These are phyloP conservation scores for Fagus sylvatica DNA, from an alignment of 306 rosid species.

Conservation along the genomic window DNA sequence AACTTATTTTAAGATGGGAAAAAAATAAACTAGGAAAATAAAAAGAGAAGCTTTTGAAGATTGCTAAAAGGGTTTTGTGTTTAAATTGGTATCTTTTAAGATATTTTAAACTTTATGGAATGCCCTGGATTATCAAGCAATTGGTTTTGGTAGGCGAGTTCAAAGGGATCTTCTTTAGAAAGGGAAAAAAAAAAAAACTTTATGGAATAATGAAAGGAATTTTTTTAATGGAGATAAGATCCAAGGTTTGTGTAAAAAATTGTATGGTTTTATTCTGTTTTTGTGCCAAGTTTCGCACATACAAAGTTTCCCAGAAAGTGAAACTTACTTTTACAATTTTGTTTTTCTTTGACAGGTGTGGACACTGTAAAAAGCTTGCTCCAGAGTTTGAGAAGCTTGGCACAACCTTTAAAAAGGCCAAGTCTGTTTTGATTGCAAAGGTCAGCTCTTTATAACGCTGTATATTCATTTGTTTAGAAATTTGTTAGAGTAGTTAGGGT, in stretches of 20 bases:
- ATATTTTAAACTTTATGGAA: neutral
- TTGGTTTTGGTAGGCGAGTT: no score
- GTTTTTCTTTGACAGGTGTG: conserved; percentile 66
- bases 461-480: conserved; percentile 1
- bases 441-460: conserved; percentile 37
- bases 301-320: neutral
- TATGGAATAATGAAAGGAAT: neutral
- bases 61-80: neutral
- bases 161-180: no score
- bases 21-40: neutral
- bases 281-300: neutral
- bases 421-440: conserved; percentile 86
- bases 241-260: neutral
- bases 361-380: conserved; percentile 98
- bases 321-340: neutral
- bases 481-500: neutral
- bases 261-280: neutral
- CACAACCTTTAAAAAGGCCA: conserved; percentile 80
- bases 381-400: conserved; percentile 93
- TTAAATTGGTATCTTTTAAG: neutral
- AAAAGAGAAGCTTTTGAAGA: neutral
- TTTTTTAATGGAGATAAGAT: neutral
- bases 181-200: no score
- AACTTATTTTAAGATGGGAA: neutral
- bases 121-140: no score